Evolutionary conservation across 768 basidiomycete genomes (phyloP).

Genomic region (Russula emetica): DNA sequence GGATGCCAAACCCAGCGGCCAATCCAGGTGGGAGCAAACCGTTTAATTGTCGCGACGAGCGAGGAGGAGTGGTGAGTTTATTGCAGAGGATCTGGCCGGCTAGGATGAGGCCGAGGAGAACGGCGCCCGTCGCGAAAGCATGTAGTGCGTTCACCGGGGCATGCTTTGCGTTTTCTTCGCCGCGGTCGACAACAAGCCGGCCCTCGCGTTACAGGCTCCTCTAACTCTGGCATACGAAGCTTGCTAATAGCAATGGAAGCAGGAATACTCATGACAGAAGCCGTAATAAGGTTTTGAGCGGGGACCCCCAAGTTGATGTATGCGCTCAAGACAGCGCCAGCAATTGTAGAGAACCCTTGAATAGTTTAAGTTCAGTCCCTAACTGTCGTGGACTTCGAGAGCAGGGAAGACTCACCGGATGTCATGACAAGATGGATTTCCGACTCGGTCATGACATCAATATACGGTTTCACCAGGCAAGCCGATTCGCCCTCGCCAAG

Average conservation of each 20-base stretch:
- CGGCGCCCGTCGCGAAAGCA: constrained; percentile 81
- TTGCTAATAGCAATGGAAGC: constrained; percentile 92
- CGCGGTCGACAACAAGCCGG: constrained; percentile 73
- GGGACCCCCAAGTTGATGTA: constrained; percentile 80
- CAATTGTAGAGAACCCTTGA: constrained; percentile 80
- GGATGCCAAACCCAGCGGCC: constrained; percentile 82
- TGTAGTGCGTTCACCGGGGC: constrained; percentile 76
- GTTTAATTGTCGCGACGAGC: constrained; percentile 75
- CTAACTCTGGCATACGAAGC: constrained; percentile 76
- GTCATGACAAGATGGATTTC: constrained; percentile 87
- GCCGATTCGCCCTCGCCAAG: constrained; percentile 89
- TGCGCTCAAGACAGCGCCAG: constrained; percentile 82
- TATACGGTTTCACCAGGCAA: constrained; percentile 78
- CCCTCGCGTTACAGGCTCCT: constrained; percentile 86
- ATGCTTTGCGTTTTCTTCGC: constrained; percentile 48
- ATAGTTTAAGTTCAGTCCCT: background rate
- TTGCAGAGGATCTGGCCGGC: constrained; percentile 88
- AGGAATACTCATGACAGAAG: constrained; percentile 93
- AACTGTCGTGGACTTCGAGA: background rate
- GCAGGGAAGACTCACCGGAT: constrained; percentile 47
- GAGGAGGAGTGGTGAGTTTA: constrained; percentile 79
- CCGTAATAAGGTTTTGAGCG: constrained; percentile 74
- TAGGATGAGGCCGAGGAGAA: constrained; percentile 79
- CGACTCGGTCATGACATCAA: constrained; percentile 79
- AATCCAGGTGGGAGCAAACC: constrained; percentile 85